Base-by-base conservation (phyloP, 345 rosid genomes). In the Aegle marmelos region DNA sequence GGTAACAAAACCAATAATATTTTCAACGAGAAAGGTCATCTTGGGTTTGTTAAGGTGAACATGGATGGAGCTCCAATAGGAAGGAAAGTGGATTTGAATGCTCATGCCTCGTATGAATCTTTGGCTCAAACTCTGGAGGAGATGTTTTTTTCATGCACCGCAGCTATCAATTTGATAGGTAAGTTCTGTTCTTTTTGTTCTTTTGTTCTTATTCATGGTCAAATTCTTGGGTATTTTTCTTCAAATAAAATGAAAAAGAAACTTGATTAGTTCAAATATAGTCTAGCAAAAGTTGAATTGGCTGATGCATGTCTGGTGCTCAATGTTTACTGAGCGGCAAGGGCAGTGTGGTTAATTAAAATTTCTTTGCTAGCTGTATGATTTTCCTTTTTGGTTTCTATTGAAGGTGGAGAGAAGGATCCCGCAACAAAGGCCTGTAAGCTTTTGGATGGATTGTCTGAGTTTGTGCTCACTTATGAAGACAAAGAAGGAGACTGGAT, bases 401-500 rank as follows among this genome's bases (percentile, higher is more conserved):
- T 14, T 72, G 57, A 63, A 72, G 88, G 82, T 37, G 78, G 81
- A 27, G 85, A 82, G 79, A 85, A 81, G 80, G 81, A 81, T 69
- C 78, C 61, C 33, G 60, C 64, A 33, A 25, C 68, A 28, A 88
- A 85, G 77, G 74, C 85, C 25, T 88, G 90, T 33, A 91, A 85
- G 76, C 91, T 95, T 83, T 88, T 93, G 80, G 91, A 91, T 74
- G 97, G 90, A 68, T 91, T 93, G 19, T 93, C 96, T 13, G 99
- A 89, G 75, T 93, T 90, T 81, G 94, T 92, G 74, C 94, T 95
- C 36, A 91, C 98, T 11, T 95, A 93, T 72, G 98, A 95, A 83
- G 99, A 95, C 77, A 93, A 89, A 79, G 99, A 95, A 59, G 99
- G 98, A 7, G 99, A 95, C 69, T 92, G 97, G 98, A 95, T 95